Evolutionary conservation across 768 basidiomycete genomes (phyloP).

Genomic region (Leccinum variicolor): DNA sequence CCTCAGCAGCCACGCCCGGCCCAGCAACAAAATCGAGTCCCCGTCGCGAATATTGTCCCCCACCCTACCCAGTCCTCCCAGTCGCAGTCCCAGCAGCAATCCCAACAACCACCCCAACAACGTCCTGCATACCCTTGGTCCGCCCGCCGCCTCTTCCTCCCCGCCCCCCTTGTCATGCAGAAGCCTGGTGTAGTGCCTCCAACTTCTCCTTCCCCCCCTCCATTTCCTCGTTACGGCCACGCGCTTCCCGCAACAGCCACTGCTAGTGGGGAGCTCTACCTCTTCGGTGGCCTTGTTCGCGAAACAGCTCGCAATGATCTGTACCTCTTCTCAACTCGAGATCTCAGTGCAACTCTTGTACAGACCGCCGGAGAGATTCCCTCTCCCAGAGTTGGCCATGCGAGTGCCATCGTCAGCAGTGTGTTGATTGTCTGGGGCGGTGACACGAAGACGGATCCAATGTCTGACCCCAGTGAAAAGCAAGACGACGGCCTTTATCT

Average conservation of each 20-base stretch:
- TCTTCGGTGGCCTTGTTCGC: slow-evolving; percentile 95
- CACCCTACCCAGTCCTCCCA: slow-evolving; percentile 31
- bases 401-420: slow-evolving; percentile 91
- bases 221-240: slow-evolving; percentile 96
- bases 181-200: slow-evolving; percentile 66
- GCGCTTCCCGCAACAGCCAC: slow-evolving; percentile 80
- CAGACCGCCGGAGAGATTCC: slow-evolving; percentile 90
- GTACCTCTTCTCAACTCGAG: slow-evolving; percentile 81
- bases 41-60: slow-evolving; percentile 26
- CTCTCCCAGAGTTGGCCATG: slow-evolving; percentile 91
- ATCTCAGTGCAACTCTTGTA: slow-evolving; percentile 75
- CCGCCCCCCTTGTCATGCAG: slow-evolving; percentile 60
- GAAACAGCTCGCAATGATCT: slow-evolving; percentile 90
- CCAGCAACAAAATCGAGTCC: slow-evolving; percentile 34
- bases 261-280: slow-evolving; percentile 83
- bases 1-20: slow-evolving; percentile 33
- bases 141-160: slow-evolving; percentile 65
- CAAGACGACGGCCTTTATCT: slow-evolving; percentile 94
- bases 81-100: slow-evolving; percentile 33
- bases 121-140: slow-evolving; percentile 83
- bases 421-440: slow-evolving; percentile 98
- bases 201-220: slow-evolving; percentile 72
- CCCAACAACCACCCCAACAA: slow-evolving; percentile 33
- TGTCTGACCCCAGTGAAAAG: slow-evolving; percentile 58
- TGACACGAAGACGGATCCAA: slow-evolving; percentile 82